Base-by-base conservation (phyloP, 225 moss, liverwort and hornwort genomes). In the Pseudoscleropodium purum region DNA sequence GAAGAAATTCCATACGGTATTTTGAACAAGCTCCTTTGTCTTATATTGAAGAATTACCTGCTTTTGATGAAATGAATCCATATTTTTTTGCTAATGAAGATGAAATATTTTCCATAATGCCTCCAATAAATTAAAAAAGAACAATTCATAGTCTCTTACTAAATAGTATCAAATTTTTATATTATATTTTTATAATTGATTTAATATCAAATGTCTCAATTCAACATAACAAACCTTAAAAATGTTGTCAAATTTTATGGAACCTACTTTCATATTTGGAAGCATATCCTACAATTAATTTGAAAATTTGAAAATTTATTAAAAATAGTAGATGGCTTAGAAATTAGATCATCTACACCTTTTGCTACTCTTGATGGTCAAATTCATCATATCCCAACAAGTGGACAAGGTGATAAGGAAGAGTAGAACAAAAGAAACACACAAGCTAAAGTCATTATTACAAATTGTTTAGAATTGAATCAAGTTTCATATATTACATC, bases 351-450 rank as follows among this genome's bases (percentile, higher is more conserved):
- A 72, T 72, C 41, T 72, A 72, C 15, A 72, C 41, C 15, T 4
- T 26, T 8, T 0, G 0, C 72, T 72, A 72, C 15, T 15, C 26
- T 9, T 0, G 5, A 15, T 5, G 15, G 41, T 72, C 0, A 15
- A 26, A 72, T 72, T 1, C 5, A 15, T 26, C 41, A 72, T 41
- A 72, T 9, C 0, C 41, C 72, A 5, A 0, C 26, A 15, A 72
- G 1, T 8, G 0, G 26, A 1, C 2, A 12, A 26, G 41, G 41
- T 41, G 41, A 26, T 41, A 41, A 26, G 0, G 26, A 72, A 25
- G 41, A 26, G 26, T 41, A 26, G 72, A 15, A 72, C 3, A 72
- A 41, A 1, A 41, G 3, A 72, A 9, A 72, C 2, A 26, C 1
- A 27, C 41, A 72, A 72, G 72, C 41, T 15, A 72, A 72, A 15